Evolutionary conservation across 129 eudicot genomes (phyloP), one percentile per base, ranked within the genome.

Genomic region (Centrapalus pauciflorus): DNA sequence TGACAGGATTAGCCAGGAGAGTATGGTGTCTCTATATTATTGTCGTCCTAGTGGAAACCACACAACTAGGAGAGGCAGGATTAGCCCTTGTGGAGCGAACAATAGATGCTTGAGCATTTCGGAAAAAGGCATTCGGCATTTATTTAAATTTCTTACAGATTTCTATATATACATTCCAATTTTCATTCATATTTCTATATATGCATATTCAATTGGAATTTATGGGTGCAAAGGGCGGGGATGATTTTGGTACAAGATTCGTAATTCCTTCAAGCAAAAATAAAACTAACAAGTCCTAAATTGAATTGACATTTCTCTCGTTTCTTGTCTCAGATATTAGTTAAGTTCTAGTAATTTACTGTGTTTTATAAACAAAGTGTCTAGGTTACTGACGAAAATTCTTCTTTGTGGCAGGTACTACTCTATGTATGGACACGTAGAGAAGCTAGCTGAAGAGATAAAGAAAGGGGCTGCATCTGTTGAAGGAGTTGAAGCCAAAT

Each of bases 351-450:
- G 55, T 4, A 49, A 20, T 49, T 16, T 49, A 19, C 27, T 33
- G 1, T 33, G 1, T 12, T 32, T 33, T 33, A 33, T 4, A 17
- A 32, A 59, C 35, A 34, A 37, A n/a, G 5, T 38, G 14, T 38
- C 4, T 14, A 45, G 65, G 64, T 62, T 54, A 38, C 38, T 50
- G 35, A 72, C 40, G 71, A 25, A 37, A 40, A 63, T 52, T 54
- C 20, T 73, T 41, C 40, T 19, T 48, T 66, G 58, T 66, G 67
- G 32, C 85, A 90, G 97, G 12, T 90, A 87, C 80, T 91, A 91
- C 79, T 87, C 96, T 3, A 87, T 74, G 80, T 91, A 87, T 56
- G 96, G 97, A 54, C 97, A 87, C 75, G 94, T 91, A 33, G 88
- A 80, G 84, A 91, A 74, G 58, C 84, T 91, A 26, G 97, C 97